Evolutionary conservation across 2,329 filamentous ascomycete genomes (phyloP).

Genomic region (Huntiella decipiens): DNA sequence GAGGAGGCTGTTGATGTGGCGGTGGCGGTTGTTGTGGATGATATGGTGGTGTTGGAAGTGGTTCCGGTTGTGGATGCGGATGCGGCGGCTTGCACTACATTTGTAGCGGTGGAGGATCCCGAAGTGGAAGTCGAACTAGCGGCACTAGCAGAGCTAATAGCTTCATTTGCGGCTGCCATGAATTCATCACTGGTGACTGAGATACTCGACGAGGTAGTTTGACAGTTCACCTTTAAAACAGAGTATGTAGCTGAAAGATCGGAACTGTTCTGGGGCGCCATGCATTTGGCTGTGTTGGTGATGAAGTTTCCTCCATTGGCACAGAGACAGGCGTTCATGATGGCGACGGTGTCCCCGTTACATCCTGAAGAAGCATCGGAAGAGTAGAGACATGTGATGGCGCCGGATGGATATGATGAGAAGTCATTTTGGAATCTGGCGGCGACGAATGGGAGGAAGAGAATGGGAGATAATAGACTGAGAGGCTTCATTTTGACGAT

Average conservation of each 20-base stretch:
- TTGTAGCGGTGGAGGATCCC: conserved; percentile 9
- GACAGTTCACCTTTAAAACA: conserved; percentile 26
- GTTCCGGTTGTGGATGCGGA: neutral
- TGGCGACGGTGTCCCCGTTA: conserved; percentile 19
- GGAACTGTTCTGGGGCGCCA: conserved; percentile 18
- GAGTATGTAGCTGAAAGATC: conserved; percentile 26
- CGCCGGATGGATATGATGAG: conserved; percentile 17
- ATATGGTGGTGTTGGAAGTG: neutral
- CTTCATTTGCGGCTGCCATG: conserved; percentile 14
- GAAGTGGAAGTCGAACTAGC: conserved; percentile 3
- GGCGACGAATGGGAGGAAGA: conserved; percentile 9
- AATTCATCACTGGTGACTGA: conserved; percentile 24
- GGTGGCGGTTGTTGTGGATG: conserved; percentile 1
- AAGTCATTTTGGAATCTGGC: conserved; percentile 18
- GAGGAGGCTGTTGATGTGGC: neutral
- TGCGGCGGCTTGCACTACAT: neutral
- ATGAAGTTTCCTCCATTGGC: conserved; percentile 30
- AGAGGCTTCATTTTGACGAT: conserved; percentile 2
- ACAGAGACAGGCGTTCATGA: conserved; percentile 32
- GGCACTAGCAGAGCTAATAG: conserved; percentile 11
- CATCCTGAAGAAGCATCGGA: conserved; percentile 24
- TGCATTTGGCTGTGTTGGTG: conserved; percentile 26
- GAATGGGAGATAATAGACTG: conserved; percentile 17
- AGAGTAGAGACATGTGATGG: conserved; percentile 24
- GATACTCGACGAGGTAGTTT: conserved; percentile 25